Evolutionary conservation across 2,329 filamentous ascomycete species (phyloP).

Genomic region (Aspergillus transmontanensis): DNA sequence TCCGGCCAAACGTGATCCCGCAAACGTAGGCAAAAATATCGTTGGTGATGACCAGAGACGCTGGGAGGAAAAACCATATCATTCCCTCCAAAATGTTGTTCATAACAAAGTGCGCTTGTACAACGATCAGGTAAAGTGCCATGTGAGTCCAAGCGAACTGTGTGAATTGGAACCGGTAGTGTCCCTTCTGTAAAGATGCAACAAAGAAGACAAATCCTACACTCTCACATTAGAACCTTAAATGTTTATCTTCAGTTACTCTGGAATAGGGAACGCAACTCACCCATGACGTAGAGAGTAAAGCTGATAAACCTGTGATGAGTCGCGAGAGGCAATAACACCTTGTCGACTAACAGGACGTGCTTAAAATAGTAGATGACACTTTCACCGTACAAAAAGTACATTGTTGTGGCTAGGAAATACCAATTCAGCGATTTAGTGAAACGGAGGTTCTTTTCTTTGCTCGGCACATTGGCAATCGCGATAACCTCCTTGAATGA

Average conservation of each 20-base stretch:
- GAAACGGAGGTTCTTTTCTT: conserved; percentile 85
- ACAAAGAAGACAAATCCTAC: conserved; percentile 98
- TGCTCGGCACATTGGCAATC: conserved; percentile 91
- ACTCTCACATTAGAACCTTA: neutral
- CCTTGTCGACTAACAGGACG: conserved; percentile 90
- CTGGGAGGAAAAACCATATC: conserved; percentile 99
- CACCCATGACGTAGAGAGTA: conserved; percentile 95
- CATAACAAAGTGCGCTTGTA: conserved; percentile 99
- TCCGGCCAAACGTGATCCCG: conserved; percentile 93
- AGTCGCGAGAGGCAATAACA: conserved; percentile 88
- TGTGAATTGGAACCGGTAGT: conserved; percentile 98
- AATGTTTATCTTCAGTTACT: neutral
- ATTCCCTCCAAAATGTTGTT: conserved; percentile 99
- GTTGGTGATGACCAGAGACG: conserved; percentile 93
- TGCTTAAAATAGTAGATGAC: conserved; percentile 99
- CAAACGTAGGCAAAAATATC: conserved; percentile 98
- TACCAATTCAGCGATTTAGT: conserved; percentile 99
- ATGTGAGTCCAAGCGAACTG: conserved; percentile 99
- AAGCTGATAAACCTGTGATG: conserved; percentile 99
- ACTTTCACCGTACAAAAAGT: conserved; percentile 97
- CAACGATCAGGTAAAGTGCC: conserved; percentile 96
- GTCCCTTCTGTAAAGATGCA: conserved; percentile 86
- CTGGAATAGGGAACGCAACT: conserved; percentile 35
- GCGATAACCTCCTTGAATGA: conserved; percentile 99
- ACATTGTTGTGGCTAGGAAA: conserved; percentile 98